Evolutionary conservation across 371 early-diverging fungal genomes (phyloP), one percentile per base, ranked within the genome.

Genomic region (Fennellomyces sp.): DNA sequence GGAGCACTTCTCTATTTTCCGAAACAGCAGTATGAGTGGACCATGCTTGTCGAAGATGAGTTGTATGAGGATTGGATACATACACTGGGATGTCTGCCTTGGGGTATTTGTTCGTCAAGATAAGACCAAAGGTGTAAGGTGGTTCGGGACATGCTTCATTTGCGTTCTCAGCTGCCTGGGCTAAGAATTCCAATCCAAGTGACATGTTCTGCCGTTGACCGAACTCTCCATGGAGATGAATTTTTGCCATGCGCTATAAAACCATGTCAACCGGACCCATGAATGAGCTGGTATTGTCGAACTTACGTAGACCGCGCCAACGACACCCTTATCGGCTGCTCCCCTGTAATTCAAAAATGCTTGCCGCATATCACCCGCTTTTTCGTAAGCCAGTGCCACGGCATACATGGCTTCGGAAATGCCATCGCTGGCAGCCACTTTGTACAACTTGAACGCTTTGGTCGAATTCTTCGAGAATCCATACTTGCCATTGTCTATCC

Each of bases 281-380:
- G n/a, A n/a, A n/a, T n/a, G n/a, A n/a, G n/a, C n/a, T n/a, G n/a
- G n/a, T n/a, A n/a, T n/a, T 26, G 23, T 57, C 29, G 15, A 23
- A 41, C 17, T 31, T 52, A 26, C 42, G n/a, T 50, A 21, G 41
- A 3, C 2, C 19, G 29, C 47, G 1, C n/a, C 69, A 35, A 85
- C 83, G 59, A 88, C 79, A 51, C 89, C 84, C 57, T 85, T 62
- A 41, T 85, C 81, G 5, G 92, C 87, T 2, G 92, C 86, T 65
- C 83, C 80, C 65, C 81, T 80, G 71, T 88, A 93, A 60, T 86
- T 85, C 56, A 84, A 77, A 13, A 91, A 72, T 0, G 92, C 85
- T 41, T 78, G 78, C 26, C 72, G 67, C 49, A 64, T 63, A 60
- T 85, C 77, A 58, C 80, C 82, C 56, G 82, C 78, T 48, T 76